Conservation (phyloP, 2,329 filamentous ascomycete species). For the Xylaria sp. region DNA sequence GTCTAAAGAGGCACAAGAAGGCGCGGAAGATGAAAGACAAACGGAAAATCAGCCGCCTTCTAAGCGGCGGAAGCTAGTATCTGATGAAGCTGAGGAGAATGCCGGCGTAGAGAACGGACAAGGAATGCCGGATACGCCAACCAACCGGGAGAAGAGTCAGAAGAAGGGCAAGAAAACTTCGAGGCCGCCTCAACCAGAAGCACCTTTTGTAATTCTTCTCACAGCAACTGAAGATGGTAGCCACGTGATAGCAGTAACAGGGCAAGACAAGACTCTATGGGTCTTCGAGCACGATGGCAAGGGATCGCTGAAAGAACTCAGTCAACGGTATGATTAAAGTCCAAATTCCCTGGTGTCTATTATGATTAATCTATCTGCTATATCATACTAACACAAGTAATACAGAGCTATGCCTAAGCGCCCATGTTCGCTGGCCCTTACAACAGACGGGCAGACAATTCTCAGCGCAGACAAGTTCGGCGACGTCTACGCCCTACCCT, state of each 20-base stretch:
- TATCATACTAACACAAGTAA: constrained; percentile 44
- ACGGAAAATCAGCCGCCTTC: constrained; percentile 28
- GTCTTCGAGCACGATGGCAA: constrained; percentile 77
- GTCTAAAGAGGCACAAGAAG: constrained; percentile 16
- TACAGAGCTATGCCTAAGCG: constrained; percentile 86
- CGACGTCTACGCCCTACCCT: constrained; percentile 89
- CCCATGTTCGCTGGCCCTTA: constrained; percentile 79
- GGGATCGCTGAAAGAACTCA: constrained; percentile 73
- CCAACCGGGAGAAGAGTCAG: constrained; percentile 38
- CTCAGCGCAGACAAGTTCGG: constrained; percentile 94
- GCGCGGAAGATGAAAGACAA: not conserved
- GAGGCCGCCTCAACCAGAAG: constrained; percentile 52
- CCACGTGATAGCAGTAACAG: constrained; percentile 81
- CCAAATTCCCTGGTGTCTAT: not conserved
- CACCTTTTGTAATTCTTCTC: constrained; percentile 76
- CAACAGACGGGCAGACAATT: constrained; percentile 76
- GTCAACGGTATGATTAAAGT: constrained; percentile 68
- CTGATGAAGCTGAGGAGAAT: constrained; percentile 13
- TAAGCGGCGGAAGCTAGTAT: constrained; percentile 33
- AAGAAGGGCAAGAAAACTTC: constrained; percentile 51
- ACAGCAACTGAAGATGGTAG: constrained; percentile 70
- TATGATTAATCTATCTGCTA: not conserved
- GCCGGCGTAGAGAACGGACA: constrained; percentile 12
- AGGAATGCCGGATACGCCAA: constrained; percentile 27
- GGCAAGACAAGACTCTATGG: constrained; percentile 91